Conservation (phyloP, 1,284 basidiomycete genomes). For the Garcileccinum viscosum region DNA sequence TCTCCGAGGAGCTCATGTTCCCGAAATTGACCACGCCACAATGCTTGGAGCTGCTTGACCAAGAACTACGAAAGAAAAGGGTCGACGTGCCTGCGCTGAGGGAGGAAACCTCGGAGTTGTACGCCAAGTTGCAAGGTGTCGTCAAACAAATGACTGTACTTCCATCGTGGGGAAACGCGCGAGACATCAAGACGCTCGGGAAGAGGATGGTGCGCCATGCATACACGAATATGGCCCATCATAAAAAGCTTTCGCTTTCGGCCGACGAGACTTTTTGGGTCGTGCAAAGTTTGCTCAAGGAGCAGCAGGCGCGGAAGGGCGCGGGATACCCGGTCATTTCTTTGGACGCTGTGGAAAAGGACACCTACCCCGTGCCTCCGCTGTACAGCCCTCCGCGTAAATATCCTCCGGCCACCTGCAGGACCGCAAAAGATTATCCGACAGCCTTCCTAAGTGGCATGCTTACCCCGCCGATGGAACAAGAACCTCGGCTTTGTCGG, state of each 20-base stretch:
- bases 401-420: neutral
- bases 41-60: constrained; percentile 53
- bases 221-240: constrained; percentile 39
- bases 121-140: constrained; percentile 43
- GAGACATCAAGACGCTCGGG: constrained; percentile 61
- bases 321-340: no score
- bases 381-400: neutral
- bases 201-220: constrained; percentile 37
- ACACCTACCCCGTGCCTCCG: neutral
- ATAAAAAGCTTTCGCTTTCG: constrained; percentile 37
- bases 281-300: constrained; percentile 26
- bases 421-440: no score
- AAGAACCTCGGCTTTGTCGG: neutral
- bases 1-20: constrained; percentile 64
- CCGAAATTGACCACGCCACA: constrained; percentile 51
- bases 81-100: constrained; percentile 42
- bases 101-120: constrained; percentile 39
- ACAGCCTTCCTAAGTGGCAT: neutral
- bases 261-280: constrained; percentile 22
- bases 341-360: neutral
- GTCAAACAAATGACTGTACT: constrained; percentile 51
- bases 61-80: neutral
- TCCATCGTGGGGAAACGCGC: constrained; percentile 67
- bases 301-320: constrained; percentile 14
- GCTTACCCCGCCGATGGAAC: neutral